Evolutionary conservation across 192 early-diverging fungal genomes (phyloP), one percentile per base, ranked within the genome.

Genomic region (Coemansia sp.): DNA sequence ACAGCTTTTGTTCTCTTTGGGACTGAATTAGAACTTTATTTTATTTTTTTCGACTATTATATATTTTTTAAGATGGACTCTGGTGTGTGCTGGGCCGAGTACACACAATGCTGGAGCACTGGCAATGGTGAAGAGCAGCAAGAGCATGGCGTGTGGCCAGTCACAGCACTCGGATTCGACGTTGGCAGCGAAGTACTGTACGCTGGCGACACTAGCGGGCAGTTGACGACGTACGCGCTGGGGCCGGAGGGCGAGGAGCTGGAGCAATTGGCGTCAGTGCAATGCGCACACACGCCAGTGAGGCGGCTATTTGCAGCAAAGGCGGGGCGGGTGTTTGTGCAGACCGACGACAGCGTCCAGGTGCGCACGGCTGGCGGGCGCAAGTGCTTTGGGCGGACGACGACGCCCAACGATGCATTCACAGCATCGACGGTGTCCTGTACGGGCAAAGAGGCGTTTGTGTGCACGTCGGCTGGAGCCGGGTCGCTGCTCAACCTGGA

Each of bases 131-230:
- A 54, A 16, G 54, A 33, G 13, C 54, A 57, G 12, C 44, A 31
- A 41, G 63, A 63, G 1, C 44, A 31, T 41, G 63, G 66, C 5
- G 16, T 62, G 40, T 47, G 49, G 20, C 77, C 82, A 13, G 49
- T 74, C 6, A 42, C 78, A 8, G 67, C 70, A 10, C 29, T 76
- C 6, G 71, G 54, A 4, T 65, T 91, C 65, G 93, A 94, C 76
- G 73, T 86, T 1, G 78, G 88, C 61, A 91, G 94, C 68, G 94
- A 96, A 75, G 86, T 97, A 7, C 46, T 98, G 59, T 97, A 95
- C 92, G 75, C 88, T 3, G 97, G 94, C 63, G 91, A 94, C 71
- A 91, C 91, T 54, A 90, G 91, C 71, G 93, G 95, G 16, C 90
- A 89, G 29, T 79, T 94, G 12, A 77, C 90, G 15, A 91, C 92